Conservation (phyloP, 305 asterid species). For the Ajuga reptans region DNA sequence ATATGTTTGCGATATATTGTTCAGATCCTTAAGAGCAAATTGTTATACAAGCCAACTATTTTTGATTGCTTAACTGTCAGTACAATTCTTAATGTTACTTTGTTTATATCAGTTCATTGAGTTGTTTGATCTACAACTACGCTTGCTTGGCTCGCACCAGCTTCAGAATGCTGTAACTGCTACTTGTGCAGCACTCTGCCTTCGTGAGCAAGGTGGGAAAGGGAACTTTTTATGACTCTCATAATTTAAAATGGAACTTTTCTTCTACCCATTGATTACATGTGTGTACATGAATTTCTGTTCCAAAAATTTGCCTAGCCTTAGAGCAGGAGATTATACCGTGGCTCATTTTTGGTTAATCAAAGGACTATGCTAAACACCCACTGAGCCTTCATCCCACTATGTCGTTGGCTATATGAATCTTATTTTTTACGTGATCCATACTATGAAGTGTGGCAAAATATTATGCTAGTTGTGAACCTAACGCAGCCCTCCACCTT, state of each 20-base stretch:
- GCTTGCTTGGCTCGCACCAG: slow-evolving; percentile 82
- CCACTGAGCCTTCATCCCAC: no score
- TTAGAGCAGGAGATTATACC: neutral
- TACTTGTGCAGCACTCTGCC: slow-evolving; percentile 78
- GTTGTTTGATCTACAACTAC: slow-evolving; percentile 54
- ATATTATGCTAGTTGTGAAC: no score
- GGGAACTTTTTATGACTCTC: slow-evolving; percentile 2
- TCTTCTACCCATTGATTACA: neutral
- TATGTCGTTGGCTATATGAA: no score
- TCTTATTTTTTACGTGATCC: no score
- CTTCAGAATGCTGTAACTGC: slow-evolving; percentile 89
- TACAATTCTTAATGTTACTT: slow-evolving; percentile 17
- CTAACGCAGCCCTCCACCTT: no score
- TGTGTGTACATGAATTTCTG: neutral
- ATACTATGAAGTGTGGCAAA: no score
- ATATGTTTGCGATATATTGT: slow-evolving; percentile 13
- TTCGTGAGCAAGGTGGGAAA: slow-evolving; percentile 67
- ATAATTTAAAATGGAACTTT: neutral
- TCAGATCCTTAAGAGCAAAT: slow-evolving; percentile 4
- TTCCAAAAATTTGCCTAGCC: neutral
- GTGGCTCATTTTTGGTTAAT: neutral
- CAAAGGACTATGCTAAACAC: no score
- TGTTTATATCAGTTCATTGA: slow-evolving; percentile 43
- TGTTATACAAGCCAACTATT: slow-evolving; percentile 10
- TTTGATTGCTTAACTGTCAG: slow-evolving; percentile 6